Conservation (phyloP, 495 filamentous ascomycete genomes). For the Gamarada debralockiae region DNA sequence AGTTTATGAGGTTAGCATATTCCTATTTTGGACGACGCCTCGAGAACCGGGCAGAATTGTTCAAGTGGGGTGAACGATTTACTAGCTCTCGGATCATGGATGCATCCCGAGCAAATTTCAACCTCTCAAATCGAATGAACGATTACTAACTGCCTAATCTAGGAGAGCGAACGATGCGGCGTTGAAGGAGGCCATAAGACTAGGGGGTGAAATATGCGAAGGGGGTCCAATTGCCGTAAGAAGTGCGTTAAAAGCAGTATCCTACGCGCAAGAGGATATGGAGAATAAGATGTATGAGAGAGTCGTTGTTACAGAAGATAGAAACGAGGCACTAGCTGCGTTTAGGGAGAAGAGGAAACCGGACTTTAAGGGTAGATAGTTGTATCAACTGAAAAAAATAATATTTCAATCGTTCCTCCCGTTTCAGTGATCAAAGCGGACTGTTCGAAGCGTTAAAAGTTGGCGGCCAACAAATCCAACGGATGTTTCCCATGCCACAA, state of each 20-base stretch:
- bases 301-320: constrained; percentile 79
- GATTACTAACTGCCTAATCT: no score
- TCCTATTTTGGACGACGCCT: no score
- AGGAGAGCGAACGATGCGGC: constrained; percentile 55
- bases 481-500: no score
- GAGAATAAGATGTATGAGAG: constrained; percentile 78
- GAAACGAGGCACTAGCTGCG: constrained; percentile 78
- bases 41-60: no score
- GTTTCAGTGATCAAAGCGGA: no score
- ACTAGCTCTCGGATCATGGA: no score
- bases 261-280: constrained; percentile 56
- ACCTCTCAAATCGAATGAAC: no score
- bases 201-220: constrained; percentile 79
- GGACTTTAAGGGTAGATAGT: constrained; percentile 63
- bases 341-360: constrained; percentile 92
- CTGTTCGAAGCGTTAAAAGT: no score
- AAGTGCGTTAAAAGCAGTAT: constrained; percentile 68
- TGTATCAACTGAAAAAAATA: neutral
- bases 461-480: no score
- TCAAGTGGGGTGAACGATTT: no score
- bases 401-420: no score
- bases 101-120: no score
- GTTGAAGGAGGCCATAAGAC: constrained; percentile 66
- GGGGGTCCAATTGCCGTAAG: constrained; percentile 79
- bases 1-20: constrained; percentile 19